A percentile compares a stretch with the other conserved stretches of the same genome.
Evolutionary conservation across 805 yeast species (phyloP).

Genomic region (Yueomyces sinensis): DNA sequence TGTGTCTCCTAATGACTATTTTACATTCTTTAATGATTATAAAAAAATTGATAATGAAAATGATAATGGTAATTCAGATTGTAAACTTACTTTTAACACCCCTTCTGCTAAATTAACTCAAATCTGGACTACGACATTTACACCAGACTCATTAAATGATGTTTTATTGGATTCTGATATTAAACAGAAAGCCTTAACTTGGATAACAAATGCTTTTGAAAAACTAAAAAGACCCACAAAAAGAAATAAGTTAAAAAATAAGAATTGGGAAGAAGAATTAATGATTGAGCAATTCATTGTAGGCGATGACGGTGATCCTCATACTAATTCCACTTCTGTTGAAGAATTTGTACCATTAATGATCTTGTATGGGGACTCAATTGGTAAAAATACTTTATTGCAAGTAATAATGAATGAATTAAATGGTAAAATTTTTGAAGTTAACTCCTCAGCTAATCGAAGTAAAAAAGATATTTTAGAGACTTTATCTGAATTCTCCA

Average conservation of each 20-base stretch:
- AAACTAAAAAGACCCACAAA: conserved; percentile 24
- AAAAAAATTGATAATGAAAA: not conserved
- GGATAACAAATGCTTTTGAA: conserved; percentile 24
- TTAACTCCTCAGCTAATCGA: conserved; percentile 63
- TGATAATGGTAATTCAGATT: no score
- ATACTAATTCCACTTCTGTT: not conserved
- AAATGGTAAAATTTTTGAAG: conserved; percentile 65
- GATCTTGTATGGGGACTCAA: conserved; percentile 58
- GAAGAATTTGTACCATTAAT: conserved; percentile 44
- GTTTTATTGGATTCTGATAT: conserved; percentile 17
- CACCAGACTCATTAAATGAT: conserved; percentile 20
- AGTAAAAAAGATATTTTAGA: conserved; percentile 57
- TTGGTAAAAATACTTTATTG: conserved; percentile 67
- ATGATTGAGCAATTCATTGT: conserved; percentile 23
- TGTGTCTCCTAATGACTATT: not conserved
- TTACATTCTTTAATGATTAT: not conserved
- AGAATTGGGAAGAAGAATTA: conserved; percentile 9
- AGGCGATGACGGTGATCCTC: conserved; percentile 11
- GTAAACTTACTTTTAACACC: not conserved
- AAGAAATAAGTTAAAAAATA: conserved; percentile 21
- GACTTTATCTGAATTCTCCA: conserved; percentile 63
- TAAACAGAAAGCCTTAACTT: conserved; percentile 12
- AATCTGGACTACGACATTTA: conserved; percentile 21
- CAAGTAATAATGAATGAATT: conserved; percentile 51
- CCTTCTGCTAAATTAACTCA: not conserved